Evolutionary conservation across 768 basidiomycete species (phyloP).

Genomic region (Panaeolus papilionaceus): DNA sequence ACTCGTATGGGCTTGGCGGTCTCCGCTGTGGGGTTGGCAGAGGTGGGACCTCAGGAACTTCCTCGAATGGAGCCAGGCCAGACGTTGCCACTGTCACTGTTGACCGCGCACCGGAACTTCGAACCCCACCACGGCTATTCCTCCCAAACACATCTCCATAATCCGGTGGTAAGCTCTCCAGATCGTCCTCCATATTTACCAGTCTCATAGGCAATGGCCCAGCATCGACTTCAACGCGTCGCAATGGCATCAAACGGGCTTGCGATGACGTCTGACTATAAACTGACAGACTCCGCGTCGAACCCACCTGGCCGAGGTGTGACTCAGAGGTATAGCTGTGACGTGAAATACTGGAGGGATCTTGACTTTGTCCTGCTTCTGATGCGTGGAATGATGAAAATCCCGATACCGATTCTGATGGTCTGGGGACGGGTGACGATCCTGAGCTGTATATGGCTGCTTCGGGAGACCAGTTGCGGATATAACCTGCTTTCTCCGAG

Average conservation of each 20-base stretch:
- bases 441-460: neutral
- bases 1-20: neutral
- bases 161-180: slow-evolving; percentile 4
- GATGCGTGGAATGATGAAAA: slow-evolving; percentile 1
- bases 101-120: neutral
- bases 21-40: neutral
- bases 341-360: neutral
- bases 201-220: neutral
- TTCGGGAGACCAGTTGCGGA: slow-evolving; percentile 1
- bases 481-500: neutral
- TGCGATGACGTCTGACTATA: slow-evolving; percentile 3
- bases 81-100: neutral
- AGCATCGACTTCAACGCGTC: neutral
- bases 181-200: neutral
- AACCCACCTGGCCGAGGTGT: neutral
- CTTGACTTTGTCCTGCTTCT: neutral
- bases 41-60: neutral
- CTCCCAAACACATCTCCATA: slow-evolving; percentile 10
- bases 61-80: neutral
- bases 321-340: neutral
- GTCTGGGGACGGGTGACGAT: neutral
- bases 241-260: neutral
- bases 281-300: neutral
- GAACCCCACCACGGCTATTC: neutral
- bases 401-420: neutral